These are phyloP conservation scores for Rusavskia elegans DNA, from an alignment of 495 filamentous ascomycete species.

Conservation along the genomic window DNA sequence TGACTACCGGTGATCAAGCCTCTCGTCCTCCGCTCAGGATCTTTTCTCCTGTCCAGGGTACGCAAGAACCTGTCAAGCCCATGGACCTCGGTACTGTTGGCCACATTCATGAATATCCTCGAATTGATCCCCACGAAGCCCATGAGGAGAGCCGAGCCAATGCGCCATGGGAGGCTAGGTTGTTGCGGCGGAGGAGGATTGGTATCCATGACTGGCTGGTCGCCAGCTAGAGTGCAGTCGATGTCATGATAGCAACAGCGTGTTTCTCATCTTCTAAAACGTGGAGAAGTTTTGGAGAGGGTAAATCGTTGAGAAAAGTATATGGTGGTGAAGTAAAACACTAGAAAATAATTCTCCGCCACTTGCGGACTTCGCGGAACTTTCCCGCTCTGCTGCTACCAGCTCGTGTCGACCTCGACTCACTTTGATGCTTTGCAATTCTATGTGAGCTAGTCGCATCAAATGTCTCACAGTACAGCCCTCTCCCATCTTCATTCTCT, in stretches of 20 bases:
- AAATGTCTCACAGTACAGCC: neutral
- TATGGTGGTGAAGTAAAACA: neutral
- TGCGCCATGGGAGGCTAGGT: conserved; percentile 37
- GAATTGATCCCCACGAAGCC: conserved; percentile 30
- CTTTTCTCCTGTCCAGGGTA: conserved; percentile 54
- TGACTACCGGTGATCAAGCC: conserved; percentile 87
- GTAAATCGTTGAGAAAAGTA: neutral
- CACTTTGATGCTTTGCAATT: neutral
- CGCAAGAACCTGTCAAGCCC: conserved; percentile 62
- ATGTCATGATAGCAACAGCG: neutral
- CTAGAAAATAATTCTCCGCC: neutral
- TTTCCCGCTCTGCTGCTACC: too few species aligned
- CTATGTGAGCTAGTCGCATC: neutral
- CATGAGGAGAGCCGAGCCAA: conserved; percentile 37
- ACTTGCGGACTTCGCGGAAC: too few species aligned
- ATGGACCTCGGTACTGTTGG: conserved; percentile 39
- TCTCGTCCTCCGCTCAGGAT: conserved; percentile 49
- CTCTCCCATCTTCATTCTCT: neutral
- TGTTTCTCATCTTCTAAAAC: neutral
- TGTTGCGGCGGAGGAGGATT: neutral
- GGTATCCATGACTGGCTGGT: conserved; percentile 5
- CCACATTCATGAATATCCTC: conserved; percentile 27
- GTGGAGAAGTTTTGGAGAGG: neutral
- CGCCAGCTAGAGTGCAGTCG: neutral
- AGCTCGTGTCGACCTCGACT: too few species aligned